A percentile compares a stretch with the other conserved stretches of the same genome.
phyloP scores from a whole-genome alignment of 2,329 filamentous ascomycete species.

The Alternaria longipes region DNA sequence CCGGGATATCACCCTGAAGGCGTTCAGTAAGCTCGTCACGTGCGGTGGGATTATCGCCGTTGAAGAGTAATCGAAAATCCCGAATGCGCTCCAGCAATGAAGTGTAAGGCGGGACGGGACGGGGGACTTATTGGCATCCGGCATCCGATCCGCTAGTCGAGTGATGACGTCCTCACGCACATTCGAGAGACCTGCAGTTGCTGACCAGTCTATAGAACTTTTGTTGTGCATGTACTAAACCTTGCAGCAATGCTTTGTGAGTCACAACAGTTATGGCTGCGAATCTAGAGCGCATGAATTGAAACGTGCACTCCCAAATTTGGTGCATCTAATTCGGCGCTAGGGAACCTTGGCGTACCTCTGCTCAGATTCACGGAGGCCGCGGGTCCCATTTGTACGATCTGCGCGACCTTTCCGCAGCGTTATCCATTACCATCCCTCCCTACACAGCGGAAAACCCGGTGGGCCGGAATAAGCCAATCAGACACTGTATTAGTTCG shows the following conservation, averaged over 20 bases:
- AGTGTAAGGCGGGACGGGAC: background rate
- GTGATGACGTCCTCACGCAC: background rate
- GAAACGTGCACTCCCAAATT: background rate
- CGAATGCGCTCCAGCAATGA: background rate
- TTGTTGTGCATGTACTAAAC: background rate
- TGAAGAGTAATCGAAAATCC: background rate
- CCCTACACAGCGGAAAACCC: too few species aligned
- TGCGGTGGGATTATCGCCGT: background rate
- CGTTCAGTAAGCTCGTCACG: background rate
- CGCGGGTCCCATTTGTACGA: background rate
- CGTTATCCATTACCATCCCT: background rate
- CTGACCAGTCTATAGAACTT: background rate
- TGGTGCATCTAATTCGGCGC: background rate
- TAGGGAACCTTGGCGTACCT: background rate
- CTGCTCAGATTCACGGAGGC: background rate
- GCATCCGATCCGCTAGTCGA: background rate
- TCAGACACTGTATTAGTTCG: too few species aligned
- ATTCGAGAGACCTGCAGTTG: background rate
- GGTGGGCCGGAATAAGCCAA: too few species aligned
- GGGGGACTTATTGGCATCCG: background rate
- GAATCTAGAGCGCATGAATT: background rate
- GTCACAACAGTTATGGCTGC: background rate
- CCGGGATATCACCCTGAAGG: background rate
- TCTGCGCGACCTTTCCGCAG: background rate
- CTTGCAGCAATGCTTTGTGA: background rate